Base-by-base conservation (phyloP, 208 protist species). In the Trypanosoma rangeli region DNA sequence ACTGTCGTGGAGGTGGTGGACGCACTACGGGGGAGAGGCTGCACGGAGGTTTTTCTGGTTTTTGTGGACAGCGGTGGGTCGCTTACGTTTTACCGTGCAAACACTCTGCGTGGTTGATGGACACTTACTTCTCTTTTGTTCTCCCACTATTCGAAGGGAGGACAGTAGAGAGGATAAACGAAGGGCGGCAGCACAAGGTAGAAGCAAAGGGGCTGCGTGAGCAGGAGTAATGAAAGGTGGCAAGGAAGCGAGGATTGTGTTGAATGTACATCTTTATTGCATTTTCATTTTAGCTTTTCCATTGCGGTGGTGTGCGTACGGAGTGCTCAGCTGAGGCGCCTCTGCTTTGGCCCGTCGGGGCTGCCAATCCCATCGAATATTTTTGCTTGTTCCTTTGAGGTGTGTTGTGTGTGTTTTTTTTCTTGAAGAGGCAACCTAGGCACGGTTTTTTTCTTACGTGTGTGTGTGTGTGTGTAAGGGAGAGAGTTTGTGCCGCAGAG, bases 21-120 rank as follows among this genome's bases (percentile, higher is more conserved):
- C 37, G 48, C 13, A 35, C 26, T 77, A 9, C 48, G 24, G 50
- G 5, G 58, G 48, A 20, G 24, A 31, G 59, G 56, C 22, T 66
- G 65, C n/a, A 29, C 18, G 35, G 39, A 64, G 10, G 48, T 70
- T 37, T 91, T 78, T 67, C 49, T 87, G n/a, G 76, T 76, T 28
- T 87, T 91, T 42, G 72, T 91, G 33, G 86, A 92, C 57, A 68
- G 59, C 7, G 78, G 76, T 13, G 80, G 86, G 3, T 70, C 73
- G 0, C 69, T 92, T 59, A 83, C 83, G 1, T 92, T 86, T 68
- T 92, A 92, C 64, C 62, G 22, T 15, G 37, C 68, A 35, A 64
- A 68, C 16, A 53, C 59, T n/a, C 48, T 82, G 39, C 39, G 42
- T 28, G 60, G 37, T 65, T 59, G 31, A 78, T 68, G 37, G n/a